Evolutionary conservation across 352 stramenopile species (phyloP), one percentile per base, ranked within the genome.

Genomic region (Peronospora belbahrii): DNA sequence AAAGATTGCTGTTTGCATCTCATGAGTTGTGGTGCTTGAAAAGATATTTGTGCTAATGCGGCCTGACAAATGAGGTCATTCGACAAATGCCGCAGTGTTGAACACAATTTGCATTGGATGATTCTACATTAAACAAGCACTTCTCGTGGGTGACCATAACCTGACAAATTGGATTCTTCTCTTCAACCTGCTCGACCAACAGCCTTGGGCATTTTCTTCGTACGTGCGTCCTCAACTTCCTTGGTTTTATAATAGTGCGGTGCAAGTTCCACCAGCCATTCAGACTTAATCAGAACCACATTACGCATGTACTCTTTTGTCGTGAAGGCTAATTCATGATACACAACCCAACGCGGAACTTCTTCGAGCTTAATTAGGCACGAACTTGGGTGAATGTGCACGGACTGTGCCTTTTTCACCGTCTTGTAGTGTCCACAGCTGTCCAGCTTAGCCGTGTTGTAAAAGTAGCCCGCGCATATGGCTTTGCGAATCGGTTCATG

Each of bases 231-330:
- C 50, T 98, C 87, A 14, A 99, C 84, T 54, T 99, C 96, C 48
- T 94, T 97, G 31, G 80, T 68, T 65, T 98, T 97, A 72, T 99
- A 99, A 68, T 98, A 99, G 70, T 99, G 97, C 30, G 97, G 97
- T 15, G 97, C 97, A 43, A 99, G 95, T 61, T 99, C 95, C 36
- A 97, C 77, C 3, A 99, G 70, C 97, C 97, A 99, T 52, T 97
- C 82, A 8, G 87, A 80, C 53, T 99, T 90, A 59, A 99, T 98
- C 6, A 91, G 93, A 27, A 95, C 86, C 22, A 98, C 91, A 28
- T 95, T 73, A 31, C 97, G 84, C 90, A 99, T 99, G 71, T 98
- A 99, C 64, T 99, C 96, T 63, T 99, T 99, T 0, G 91, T 98
- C 18, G 96, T 99, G 64, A 98, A 98, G 13, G 95, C 94, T 10